Evolutionary conservation across 2,329 filamentous ascomycete genomes (phyloP).

Genomic region (Lasiodiplodia gonubiensis): DNA sequence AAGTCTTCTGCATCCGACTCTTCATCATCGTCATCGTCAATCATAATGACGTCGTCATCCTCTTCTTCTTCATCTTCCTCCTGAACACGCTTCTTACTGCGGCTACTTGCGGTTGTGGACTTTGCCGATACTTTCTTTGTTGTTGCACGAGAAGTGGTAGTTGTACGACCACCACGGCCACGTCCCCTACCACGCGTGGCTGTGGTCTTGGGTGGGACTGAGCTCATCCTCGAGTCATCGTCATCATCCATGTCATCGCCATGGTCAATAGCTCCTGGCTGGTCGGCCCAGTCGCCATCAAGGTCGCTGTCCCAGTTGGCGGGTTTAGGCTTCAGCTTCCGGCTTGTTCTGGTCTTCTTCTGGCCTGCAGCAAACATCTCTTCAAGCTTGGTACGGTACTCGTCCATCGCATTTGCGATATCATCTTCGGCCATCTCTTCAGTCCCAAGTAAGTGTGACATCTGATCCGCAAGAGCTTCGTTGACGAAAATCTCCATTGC

Average conservation of each 20-base stretch:
- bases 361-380: conserved; percentile 71
- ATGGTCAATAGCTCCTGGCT: conserved; percentile 68
- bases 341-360: conserved; percentile 60
- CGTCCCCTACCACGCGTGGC: conserved; percentile 55
- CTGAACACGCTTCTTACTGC: conserved; percentile 48
- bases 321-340: conserved; percentile 74
- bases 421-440: conserved; percentile 66
- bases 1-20: conserved; percentile 35
- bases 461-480: conserved; percentile 50
- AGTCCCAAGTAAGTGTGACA: conserved; percentile 48
- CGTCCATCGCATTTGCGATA: conserved; percentile 75
- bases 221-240: conserved; percentile 34
- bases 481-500: conserved; percentile 68
- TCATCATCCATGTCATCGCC: conserved; percentile 54
- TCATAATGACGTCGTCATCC: conserved; percentile 47
- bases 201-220: conserved; percentile 45
- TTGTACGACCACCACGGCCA: conserved; percentile 50
- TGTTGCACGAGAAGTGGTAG: conserved; percentile 42
- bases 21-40: conserved; percentile 54
- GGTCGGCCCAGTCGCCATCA: conserved; percentile 84
- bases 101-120: conserved; percentile 37
- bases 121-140: conserved; percentile 45
- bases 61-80: conserved; percentile 52
- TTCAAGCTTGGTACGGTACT: conserved; percentile 72
- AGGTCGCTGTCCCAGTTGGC: conserved; percentile 87